Conservation (phyloP, 352 stramenopile species). For the Phytophthora ramorum region DNA sequence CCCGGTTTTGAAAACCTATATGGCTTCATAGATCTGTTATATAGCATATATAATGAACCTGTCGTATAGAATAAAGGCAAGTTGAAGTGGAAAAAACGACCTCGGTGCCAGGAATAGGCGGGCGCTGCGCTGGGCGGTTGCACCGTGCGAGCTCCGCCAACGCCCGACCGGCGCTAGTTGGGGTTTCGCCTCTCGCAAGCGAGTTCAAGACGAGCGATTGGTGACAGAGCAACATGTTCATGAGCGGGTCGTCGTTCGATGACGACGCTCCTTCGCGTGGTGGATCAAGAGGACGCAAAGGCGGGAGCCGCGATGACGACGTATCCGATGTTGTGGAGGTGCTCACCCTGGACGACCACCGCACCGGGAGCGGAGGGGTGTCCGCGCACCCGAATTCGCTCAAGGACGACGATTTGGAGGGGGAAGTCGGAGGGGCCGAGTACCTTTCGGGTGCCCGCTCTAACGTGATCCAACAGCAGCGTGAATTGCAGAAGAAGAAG, state of each 20-base stretch:
- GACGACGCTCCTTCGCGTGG: slow-evolving; percentile 48
- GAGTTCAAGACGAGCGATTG: slow-evolving; percentile 11
- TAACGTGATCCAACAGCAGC: slow-evolving; percentile 86
- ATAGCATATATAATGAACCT: not conserved
- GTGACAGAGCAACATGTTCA: slow-evolving; percentile 66
- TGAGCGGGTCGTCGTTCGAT: slow-evolving; percentile 82
- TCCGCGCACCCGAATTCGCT: slow-evolving; percentile 76
- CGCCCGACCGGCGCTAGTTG: slow-evolving; percentile 21
- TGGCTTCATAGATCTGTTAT: not conserved
- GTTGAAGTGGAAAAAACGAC: slow-evolving; percentile 20
- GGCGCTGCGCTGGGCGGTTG: not conserved
- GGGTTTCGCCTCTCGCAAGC: slow-evolving; percentile 27
- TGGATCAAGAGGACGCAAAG: slow-evolving; percentile 23
- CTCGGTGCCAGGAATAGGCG: slow-evolving; percentile 14
- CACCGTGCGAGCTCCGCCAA: no score
- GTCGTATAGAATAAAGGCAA: not conserved
- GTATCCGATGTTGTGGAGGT: slow-evolving; percentile 71
- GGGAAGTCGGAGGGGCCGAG: slow-evolving; percentile 52
- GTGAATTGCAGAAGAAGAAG: slow-evolving; percentile 89
- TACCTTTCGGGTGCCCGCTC: slow-evolving; percentile 73
- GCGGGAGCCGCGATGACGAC: slow-evolving; percentile 42
- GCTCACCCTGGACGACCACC: slow-evolving; percentile 64
- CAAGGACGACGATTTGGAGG: slow-evolving; percentile 82
- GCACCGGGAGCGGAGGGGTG: slow-evolving; percentile 26
- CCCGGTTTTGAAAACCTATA: not conserved